phyloP scores from a whole-genome alignment of 2,329 filamentous ascomycete genomes.

The Calonectria naviculata region DNA sequence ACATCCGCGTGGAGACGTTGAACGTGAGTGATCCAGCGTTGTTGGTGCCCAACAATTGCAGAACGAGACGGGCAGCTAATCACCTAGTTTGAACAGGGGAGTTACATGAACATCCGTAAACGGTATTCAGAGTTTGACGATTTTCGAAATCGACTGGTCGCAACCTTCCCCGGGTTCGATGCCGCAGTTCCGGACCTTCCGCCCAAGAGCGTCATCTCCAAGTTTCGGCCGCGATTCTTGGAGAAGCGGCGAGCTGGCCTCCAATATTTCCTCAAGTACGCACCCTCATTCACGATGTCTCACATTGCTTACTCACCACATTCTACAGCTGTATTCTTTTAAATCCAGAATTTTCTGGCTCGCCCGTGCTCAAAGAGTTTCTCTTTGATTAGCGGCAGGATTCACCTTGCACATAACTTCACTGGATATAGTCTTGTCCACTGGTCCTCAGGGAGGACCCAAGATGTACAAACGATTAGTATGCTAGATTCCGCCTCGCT shows the following conservation, averaged over 20 bases:
- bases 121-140: conserved; percentile 96
- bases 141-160: conserved; percentile 77
- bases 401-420: conserved; percentile 22
- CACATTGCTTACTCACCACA: conserved; percentile 19
- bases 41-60: neutral
- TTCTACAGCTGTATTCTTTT: conserved; percentile 81
- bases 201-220: conserved; percentile 90
- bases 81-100: conserved; percentile 57
- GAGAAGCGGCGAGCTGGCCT: conserved; percentile 85
- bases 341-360: conserved; percentile 93
- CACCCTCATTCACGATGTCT: conserved; percentile 26
- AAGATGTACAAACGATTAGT: conserved; percentile 36
- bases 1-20: conserved; percentile 87
- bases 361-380: conserved; percentile 92
- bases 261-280: conserved; percentile 93
- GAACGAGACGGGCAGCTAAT: neutral
- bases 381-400: conserved; percentile 70
- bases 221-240: conserved; percentile 85
- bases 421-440: conserved; percentile 34
- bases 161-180: conserved; percentile 85
- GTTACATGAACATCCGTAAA: conserved; percentile 71
- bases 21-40: conserved; percentile 66
- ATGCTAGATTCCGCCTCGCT: conserved; percentile 27
- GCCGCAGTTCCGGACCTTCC: conserved; percentile 91
- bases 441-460: conserved; percentile 24